phyloP scores from a whole-genome alignment of 2,329 filamentous ascomycete genomes.

The Sporothrix luriei region DNA sequence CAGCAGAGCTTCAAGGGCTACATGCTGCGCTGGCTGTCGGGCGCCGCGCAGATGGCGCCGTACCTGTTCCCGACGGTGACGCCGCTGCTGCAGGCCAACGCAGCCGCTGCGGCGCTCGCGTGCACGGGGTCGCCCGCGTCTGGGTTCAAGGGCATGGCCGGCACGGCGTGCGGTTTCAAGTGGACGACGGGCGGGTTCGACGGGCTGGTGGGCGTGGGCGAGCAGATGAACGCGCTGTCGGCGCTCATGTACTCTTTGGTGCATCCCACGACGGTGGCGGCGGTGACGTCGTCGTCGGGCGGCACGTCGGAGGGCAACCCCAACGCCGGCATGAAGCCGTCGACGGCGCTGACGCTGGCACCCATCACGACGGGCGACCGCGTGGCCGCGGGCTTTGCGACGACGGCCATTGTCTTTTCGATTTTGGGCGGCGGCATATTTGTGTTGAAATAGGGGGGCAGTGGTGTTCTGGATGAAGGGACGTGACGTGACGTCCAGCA shows the following conservation, averaged over 20 bases:
- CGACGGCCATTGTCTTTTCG: slow-evolving; percentile 53
- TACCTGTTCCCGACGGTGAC: slow-evolving; percentile 54
- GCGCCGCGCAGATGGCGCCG: slow-evolving; percentile 58
- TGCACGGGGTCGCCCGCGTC: slow-evolving; percentile 53
- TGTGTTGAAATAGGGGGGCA: slow-evolving; percentile 47
- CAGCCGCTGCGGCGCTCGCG: slow-evolving; percentile 54
- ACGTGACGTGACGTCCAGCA: slow-evolving; percentile 10
- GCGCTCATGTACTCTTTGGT: slow-evolving; percentile 65
- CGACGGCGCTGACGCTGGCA: slow-evolving; percentile 39
- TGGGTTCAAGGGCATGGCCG: slow-evolving; percentile 55
- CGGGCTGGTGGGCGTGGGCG: slow-evolving; percentile 63
- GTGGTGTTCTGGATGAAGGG: background rate
- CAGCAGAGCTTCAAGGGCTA: slow-evolving; percentile 78
- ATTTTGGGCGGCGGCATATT: slow-evolving; percentile 56
- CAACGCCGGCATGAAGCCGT: slow-evolving; percentile 47
- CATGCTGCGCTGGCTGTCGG: slow-evolving; percentile 66
- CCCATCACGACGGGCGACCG: slow-evolving; percentile 55
- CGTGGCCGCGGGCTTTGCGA: slow-evolving; percentile 60
- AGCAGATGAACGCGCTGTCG: slow-evolving; percentile 69
- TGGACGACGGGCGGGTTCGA: slow-evolving; percentile 64
- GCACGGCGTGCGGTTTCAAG: slow-evolving; percentile 67
- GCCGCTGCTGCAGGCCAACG: slow-evolving; percentile 55
- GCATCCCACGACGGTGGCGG: slow-evolving; percentile 43
- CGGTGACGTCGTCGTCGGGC: slow-evolving; percentile 58
- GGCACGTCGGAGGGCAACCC: slow-evolving; percentile 61